Base-by-base conservation (phyloP, 129 eudicot species). In the Flaveria trinervia region DNA sequence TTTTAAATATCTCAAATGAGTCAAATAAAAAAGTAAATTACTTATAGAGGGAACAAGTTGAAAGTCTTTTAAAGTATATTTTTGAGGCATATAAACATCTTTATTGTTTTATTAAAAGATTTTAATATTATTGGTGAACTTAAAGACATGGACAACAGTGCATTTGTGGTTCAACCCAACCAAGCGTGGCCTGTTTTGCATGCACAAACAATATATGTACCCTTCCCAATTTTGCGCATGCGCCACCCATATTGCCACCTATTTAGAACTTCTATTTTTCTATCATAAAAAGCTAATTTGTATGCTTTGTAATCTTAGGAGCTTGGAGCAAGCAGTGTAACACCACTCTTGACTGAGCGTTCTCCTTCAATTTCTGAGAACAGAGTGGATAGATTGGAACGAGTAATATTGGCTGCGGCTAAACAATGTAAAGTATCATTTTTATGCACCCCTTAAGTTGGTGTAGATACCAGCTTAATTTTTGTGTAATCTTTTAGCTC, bases 291-390 rank as follows among this genome's bases (percentile, higher is more conserved):
- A 7, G 52, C 36, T 75, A 68, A 71, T 17, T 71, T 77, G 9
- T 68, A 51, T 33, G 22, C 26, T 52, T 85, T 70, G 33, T 65
- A 77, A 44, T 80, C 49, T 20, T 77, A 94, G 99, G 99, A 94
- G 81, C 88, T 94, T 65, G 99, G 99, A 74, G 99, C 99, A 54
- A 83, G 91, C 62, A 89, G 93, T 70, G 80, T 94, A 71, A 94
- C 99, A 23, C 99, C 99, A 11, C 84, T 94, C 68, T 77, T 94
- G 77, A 94, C 99, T 5, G 89, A 83, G 51, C 96, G 86, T 23
- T 94, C 97, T 74, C 92, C 86, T 70, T 91, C 97, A 56, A 89
- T 94, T 51, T 89, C 97, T 30, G 99, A 94, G 72, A 94, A 91
- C 52, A 88, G 99, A 65, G 85, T 88, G 39, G 96, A 89, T 70